Evolutionary conservation across 345 rosid genomes (phyloP).

Genomic region (Aquilaria yunnanensis): DNA sequence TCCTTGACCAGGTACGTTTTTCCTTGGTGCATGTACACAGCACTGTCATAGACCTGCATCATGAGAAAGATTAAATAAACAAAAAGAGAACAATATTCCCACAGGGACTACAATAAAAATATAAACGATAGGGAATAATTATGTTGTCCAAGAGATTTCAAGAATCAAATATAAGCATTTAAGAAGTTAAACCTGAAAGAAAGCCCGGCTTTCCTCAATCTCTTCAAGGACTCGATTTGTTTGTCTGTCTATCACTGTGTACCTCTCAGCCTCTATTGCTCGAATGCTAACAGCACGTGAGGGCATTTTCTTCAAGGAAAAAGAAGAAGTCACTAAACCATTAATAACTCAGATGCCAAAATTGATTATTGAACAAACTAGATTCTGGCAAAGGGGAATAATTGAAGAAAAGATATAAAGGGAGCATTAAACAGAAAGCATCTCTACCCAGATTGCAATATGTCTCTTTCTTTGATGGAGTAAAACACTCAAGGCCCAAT

Average conservation of each 20-base stretch:
- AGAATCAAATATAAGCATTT: too few species aligned
- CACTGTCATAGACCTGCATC: constrained; percentile 72
- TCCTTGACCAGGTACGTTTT: constrained; percentile 73
- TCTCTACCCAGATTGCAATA: too few species aligned
- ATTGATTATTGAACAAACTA: background rate
- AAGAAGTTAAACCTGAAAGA: constrained; percentile 63
- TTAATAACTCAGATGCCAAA: background rate
- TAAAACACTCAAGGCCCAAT: too few species aligned
- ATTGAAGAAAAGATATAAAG: too few species aligned
- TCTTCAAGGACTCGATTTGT: constrained; percentile 63
- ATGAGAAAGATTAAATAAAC: constrained; percentile 10
- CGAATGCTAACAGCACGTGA: constrained; percentile 65
- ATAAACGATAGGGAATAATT: background rate
- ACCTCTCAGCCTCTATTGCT: constrained; percentile 73
- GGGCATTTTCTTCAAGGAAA: constrained; percentile 57
- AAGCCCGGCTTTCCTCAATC: constrained; percentile 95
- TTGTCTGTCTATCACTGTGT: constrained; percentile 48
- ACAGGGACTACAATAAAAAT: background rate
- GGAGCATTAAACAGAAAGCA: too few species aligned
- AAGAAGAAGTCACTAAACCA: constrained; percentile 6
- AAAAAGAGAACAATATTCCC: background rate
- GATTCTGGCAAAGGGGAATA: too few species aligned
- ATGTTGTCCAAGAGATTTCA: background rate
- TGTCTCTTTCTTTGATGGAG: too few species aligned
- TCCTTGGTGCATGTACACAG: constrained; percentile 87